Percentiles rank a stretch among this genome's conserved stretches.
These are phyloP conservation scores for Salix udensis DNA, from an alignment of 345 rosid species.

Conservation along the genomic window DNA sequence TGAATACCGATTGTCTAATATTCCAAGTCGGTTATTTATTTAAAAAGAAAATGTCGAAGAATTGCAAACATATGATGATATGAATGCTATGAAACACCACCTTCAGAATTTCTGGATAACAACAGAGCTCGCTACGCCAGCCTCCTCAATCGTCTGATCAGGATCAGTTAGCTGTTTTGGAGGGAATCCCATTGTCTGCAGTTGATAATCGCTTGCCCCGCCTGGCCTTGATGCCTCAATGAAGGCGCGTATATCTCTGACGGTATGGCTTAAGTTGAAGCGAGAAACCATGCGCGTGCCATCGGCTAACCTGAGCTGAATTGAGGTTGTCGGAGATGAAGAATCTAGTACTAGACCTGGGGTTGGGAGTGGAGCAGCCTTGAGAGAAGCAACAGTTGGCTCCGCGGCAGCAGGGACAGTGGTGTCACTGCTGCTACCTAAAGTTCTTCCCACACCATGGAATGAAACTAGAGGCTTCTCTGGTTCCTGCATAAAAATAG, in stretches of 20 bases:
- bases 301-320: conserved; percentile 86
- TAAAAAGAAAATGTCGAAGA: not conserved
- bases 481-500: conserved; percentile 38
- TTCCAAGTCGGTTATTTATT: no score
- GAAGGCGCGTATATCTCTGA: conserved; percentile 71
- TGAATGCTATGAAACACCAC: not conserved
- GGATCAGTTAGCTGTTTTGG: conserved; percentile 67
- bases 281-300: conserved; percentile 69
- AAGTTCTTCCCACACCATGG: conserved; percentile 60
- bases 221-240: conserved; percentile 80
- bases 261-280: conserved; percentile 68
- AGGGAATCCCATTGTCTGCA: conserved; percentile 94
- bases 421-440: conserved; percentile 33
- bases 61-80: not conserved
- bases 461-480: conserved; percentile 39
- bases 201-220: conserved; percentile 58
- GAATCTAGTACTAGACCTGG: conserved; percentile 58
- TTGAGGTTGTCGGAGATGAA: conserved; percentile 56
- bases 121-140: conserved; percentile 84
- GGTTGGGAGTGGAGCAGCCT: conserved; percentile 50
- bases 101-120: conserved; percentile 78
- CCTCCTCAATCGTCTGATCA: conserved; percentile 83
- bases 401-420: conserved; percentile 25
- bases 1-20: no score
- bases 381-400: conserved; percentile 23